phyloP scores from a whole-genome alignment of 2,329 filamentous ascomycete genomes.

The Talaromyces albobiverticillius region DNA sequence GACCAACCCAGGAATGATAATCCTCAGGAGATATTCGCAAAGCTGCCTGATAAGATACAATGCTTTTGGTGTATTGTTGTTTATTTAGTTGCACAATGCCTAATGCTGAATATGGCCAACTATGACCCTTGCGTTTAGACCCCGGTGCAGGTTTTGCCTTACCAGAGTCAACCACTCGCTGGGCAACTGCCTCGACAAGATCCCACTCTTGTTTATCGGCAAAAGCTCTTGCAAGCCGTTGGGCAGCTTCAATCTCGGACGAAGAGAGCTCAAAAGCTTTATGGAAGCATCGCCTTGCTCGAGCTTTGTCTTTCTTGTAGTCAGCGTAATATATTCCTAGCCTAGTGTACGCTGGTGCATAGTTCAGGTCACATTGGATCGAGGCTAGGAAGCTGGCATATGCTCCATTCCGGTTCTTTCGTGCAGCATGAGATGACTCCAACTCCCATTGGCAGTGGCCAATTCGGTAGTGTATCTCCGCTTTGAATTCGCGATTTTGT shows the following conservation, averaged over 20 bases:
- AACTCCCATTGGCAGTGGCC: slow-evolving; percentile 84
- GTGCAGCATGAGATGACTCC: slow-evolving; percentile 68
- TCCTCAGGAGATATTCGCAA: slow-evolving; percentile 78
- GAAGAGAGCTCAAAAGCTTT: slow-evolving; percentile 92
- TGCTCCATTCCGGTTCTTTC: slow-evolving; percentile 76
- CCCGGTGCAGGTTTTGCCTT: slow-evolving; percentile 86
- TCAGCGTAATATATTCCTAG: slow-evolving; percentile 89
- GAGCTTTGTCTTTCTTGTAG: slow-evolving; percentile 80
- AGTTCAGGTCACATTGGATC: slow-evolving; percentile 81
- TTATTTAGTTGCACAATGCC: slow-evolving; percentile 94
- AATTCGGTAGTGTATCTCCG: slow-evolving; percentile 81
- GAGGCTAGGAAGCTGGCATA: slow-evolving; percentile 81
- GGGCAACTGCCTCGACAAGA: slow-evolving; percentile 86
- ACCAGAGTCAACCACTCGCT: slow-evolving; percentile 90
- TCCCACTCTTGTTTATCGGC: slow-evolving; percentile 94
- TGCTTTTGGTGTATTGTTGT: slow-evolving; percentile 82
- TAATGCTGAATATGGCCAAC: slow-evolving; percentile 92
- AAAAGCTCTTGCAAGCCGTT: slow-evolving; percentile 80
- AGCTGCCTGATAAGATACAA: slow-evolving; percentile 88
- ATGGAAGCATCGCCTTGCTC: slow-evolving; percentile 89
- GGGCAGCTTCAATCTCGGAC: slow-evolving; percentile 80
- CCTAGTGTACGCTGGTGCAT: slow-evolving; percentile 86
- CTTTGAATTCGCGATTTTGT: slow-evolving; percentile 68
- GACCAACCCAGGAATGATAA: slow-evolving; percentile 92
- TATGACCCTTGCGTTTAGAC: slow-evolving; percentile 87